These are phyloP conservation scores for Excoecaria agallocha DNA, from an alignment of 345 rosid genomes.

Conservation along the genomic window DNA sequence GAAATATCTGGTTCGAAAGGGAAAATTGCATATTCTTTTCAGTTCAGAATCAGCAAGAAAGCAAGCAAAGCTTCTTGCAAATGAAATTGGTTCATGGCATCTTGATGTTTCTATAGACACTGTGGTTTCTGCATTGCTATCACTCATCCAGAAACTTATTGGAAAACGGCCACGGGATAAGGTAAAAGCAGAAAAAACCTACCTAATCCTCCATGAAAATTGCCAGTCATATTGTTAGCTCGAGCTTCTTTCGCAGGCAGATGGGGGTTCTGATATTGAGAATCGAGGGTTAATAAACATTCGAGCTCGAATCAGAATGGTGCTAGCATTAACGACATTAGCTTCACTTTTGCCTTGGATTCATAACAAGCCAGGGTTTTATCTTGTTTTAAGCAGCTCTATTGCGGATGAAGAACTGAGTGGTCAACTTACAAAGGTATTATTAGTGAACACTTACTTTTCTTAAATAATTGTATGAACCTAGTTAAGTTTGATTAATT, in stretches of 20 bases:
- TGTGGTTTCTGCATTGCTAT: constrained; percentile 71
- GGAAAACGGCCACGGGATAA: constrained; percentile 81
- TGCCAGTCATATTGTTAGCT: background rate
- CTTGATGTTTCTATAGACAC: constrained; percentile 79
- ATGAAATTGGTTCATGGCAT: constrained; percentile 95
- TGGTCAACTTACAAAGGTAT: constrained; percentile 92
- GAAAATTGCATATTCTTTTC: constrained; percentile 9
- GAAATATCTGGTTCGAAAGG: too few species aligned
- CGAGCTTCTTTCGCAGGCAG: constrained; percentile 46
- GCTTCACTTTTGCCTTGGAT: constrained; percentile 98
- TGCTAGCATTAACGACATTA: constrained; percentile 79
- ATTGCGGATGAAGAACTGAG: constrained; percentile 92
- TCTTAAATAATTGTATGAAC: background rate
- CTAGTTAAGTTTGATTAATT: background rate
- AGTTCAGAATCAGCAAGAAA: constrained; percentile 73
- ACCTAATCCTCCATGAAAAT: background rate
- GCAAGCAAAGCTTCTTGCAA: constrained; percentile 76
- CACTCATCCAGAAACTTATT: constrained; percentile 75
- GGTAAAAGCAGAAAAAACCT: constrained; percentile 32
- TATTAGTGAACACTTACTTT: background rate
- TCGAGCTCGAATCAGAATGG: constrained; percentile 98
- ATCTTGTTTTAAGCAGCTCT: constrained; percentile 95
- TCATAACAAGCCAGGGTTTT: constrained; percentile 80
- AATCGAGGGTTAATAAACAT: constrained; percentile 87
- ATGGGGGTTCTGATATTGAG: constrained; percentile 90